phyloP scores from a whole-genome alignment of 148 eudicot genomes.

The Linanthus parryae region DNA sequence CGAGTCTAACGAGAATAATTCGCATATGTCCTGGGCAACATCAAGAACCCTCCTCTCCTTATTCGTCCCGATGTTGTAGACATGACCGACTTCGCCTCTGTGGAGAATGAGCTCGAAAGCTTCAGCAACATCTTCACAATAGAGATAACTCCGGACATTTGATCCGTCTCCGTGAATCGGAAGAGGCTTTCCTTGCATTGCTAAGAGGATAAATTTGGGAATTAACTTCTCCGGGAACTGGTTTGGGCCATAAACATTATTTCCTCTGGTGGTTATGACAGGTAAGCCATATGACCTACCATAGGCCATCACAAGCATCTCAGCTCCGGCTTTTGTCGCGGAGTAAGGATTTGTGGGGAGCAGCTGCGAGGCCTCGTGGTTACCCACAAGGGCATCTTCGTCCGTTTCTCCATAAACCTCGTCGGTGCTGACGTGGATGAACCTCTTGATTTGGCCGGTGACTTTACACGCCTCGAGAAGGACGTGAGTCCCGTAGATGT shows the following conservation, averaged over 20 bases:
- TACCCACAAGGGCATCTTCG: slow-evolving; percentile 8
- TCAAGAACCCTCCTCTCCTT: slow-evolving; percentile 10
- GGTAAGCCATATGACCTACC: slow-evolving; percentile 10
- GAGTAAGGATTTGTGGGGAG: slow-evolving; percentile 5
- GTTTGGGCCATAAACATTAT: slow-evolving; percentile 10
- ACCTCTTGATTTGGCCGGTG: slow-evolving; percentile 8
- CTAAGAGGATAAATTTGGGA: slow-evolving; percentile 6
- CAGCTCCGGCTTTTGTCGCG: slow-evolving; percentile 8
- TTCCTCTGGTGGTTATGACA: slow-evolving; percentile 12
- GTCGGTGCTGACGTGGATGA: slow-evolving; percentile 8
- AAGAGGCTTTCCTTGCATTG: slow-evolving; percentile 6
- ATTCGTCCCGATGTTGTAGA: slow-evolving; percentile 4
- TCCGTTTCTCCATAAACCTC: slow-evolving; percentile 11
- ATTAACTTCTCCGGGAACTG: slow-evolving; percentile 11
- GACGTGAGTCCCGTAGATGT: slow-evolving; percentile 8
- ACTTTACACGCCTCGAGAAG: slow-evolving; percentile 6
- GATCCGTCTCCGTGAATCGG: slow-evolving; percentile 10
- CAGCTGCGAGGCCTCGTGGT: slow-evolving; percentile 6
- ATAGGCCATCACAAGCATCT: slow-evolving; percentile 12
- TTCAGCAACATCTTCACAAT: slow-evolving; percentile 12
- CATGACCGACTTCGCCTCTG: slow-evolving; percentile 8
- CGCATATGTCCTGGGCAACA: slow-evolving; percentile 7
- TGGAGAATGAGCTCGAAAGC: slow-evolving; percentile 13
- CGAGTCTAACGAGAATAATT: neutral
- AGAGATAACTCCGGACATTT: slow-evolving; percentile 9